A percentile compares a stretch with the other conserved stretches of the same genome.
Conservation (phyloP, 2,329 filamentous ascomycete genomes). For the Sporothrix pseudoabietina region DNA sequence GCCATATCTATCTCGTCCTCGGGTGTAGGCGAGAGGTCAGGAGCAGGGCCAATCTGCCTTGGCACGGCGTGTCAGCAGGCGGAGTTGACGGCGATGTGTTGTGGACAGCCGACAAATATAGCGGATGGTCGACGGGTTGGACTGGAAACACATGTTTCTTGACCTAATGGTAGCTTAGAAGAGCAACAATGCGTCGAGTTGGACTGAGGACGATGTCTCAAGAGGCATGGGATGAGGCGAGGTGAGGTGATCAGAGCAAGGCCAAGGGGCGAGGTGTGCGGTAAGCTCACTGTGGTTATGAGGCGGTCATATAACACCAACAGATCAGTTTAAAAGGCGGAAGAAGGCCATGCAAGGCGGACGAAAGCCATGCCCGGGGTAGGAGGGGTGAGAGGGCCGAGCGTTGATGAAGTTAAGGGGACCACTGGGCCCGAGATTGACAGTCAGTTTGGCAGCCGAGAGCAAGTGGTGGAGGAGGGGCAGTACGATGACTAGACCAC, state of each 20-base stretch:
- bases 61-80: background rate
- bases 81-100: too few relatives aligned
- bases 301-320: background rate
- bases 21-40: constrained; percentile 19
- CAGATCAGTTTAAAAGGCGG: background rate
- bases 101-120: background rate
- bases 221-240: background rate
- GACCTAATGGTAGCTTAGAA: background rate
- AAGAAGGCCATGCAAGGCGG: background rate
- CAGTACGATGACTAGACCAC: background rate
- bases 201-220: background rate
- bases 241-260: background rate
- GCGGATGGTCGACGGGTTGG: background rate
- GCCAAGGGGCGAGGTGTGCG: background rate
- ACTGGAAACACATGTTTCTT: background rate
- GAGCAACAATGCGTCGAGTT: background rate
- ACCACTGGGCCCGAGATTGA: background rate
- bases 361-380: background rate
- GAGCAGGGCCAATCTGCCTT: background rate
- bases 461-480: background rate
- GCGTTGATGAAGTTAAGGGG: background rate
- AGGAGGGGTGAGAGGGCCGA: background rate
- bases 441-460: background rate
- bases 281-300: background rate
- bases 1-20: constrained; percentile 30